Evolutionary conservation across 768 basidiomycete species (phyloP).

Genomic region (Suillus discolor): DNA sequence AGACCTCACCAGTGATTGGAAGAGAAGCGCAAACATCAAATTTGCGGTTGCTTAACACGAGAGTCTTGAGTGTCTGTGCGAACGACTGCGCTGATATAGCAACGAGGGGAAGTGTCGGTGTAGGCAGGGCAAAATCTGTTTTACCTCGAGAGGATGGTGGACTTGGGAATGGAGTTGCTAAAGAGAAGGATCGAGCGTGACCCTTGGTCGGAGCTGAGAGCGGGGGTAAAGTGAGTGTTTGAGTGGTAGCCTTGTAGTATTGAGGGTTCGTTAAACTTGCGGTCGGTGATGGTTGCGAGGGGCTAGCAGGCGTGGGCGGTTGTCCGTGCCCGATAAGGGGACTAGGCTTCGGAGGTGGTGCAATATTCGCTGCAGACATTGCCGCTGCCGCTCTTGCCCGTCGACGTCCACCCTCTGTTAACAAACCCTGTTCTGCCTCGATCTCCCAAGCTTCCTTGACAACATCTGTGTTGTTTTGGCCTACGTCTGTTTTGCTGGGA

Average conservation of each 20-base stretch:
- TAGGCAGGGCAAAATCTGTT: conserved; percentile 58
- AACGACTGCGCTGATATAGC: conserved; percentile 63
- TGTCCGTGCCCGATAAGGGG: conserved; percentile 24
- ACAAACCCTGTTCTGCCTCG: conserved; percentile 72
- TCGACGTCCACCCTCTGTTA: conserved; percentile 74
- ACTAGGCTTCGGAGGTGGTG: conserved; percentile 17
- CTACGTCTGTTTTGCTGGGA: conserved; percentile 1
- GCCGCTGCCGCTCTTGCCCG: conserved; percentile 61
- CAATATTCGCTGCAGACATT: conserved; percentile 21
- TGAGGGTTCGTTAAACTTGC: conserved; percentile 51
- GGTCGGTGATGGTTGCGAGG: conserved; percentile 22
- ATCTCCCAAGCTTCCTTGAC: conserved; percentile 80
- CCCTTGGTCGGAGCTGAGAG: conserved; percentile 52
- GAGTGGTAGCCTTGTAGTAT: conserved; percentile 57
- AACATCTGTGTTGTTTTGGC: conserved; percentile 28
- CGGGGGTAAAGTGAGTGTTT: conserved; percentile 67
- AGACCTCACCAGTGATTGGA: conserved; percentile 41
- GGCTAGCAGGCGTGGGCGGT: conserved; percentile 29
- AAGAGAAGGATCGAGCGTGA: conserved; percentile 67
- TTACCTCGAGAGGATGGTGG: conserved; percentile 18
- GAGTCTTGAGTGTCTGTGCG: conserved; percentile 54
- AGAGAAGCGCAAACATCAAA: conserved; percentile 65
- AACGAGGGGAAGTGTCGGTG: conserved; percentile 68
- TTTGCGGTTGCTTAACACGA: conserved; percentile 65
- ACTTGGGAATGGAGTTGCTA: conserved; percentile 33